These are phyloP conservation scores for Fusarium pseudoanthophilum DNA, from an alignment of 2,329 filamentous ascomycete species.

Conservation along the genomic window DNA sequence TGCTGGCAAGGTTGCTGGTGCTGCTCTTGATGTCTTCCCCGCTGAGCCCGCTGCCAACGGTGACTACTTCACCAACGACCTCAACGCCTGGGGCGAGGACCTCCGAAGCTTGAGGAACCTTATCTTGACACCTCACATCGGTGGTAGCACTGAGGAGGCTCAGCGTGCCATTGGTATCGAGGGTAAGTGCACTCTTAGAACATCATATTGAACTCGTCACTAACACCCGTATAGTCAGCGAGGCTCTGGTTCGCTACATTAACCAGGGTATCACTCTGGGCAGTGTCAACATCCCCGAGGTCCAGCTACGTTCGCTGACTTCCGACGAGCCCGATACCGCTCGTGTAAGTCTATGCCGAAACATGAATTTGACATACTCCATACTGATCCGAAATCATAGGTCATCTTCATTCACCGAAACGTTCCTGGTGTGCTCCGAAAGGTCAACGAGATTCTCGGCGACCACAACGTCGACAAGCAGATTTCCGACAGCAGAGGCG, in stretches of 20 bases:
- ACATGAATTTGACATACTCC: not conserved
- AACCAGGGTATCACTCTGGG: constrained; percentile 93
- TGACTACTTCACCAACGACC: constrained; percentile 86
- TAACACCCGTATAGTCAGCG: constrained; percentile 67
- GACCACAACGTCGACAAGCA: constrained; percentile 99
- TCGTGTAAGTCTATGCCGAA: constrained; percentile 62
- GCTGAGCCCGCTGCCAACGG: constrained; percentile 94
- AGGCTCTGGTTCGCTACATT: constrained; percentile 91
- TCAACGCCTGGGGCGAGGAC: constrained; percentile 89
- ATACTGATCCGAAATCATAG: constrained; percentile 49
- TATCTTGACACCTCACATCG: constrained; percentile 96
- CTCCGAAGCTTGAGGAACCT: constrained; percentile 88
- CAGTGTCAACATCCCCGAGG: constrained; percentile 97
- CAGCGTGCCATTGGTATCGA: constrained; percentile 96
- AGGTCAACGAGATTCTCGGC: constrained; percentile 93
- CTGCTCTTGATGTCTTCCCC: constrained; percentile 96
- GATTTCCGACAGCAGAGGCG: constrained; percentile 93
- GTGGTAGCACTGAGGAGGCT: constrained; percentile 96
- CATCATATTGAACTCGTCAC: not conserved
- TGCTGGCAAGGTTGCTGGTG: constrained; percentile 87
- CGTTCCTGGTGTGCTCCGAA: constrained; percentile 91
- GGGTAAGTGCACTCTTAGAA: constrained; percentile 53
- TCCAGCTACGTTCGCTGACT: constrained; percentile 87
- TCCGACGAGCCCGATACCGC: constrained; percentile 90
- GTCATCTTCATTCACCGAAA: constrained; percentile 98